Percentiles rank a stretch among this genome's conserved stretches.
These are phyloP conservation scores for Blastomyces emzantsi DNA, from an alignment of 2,329 filamentous ascomycete genomes.

Conservation along the genomic window DNA sequence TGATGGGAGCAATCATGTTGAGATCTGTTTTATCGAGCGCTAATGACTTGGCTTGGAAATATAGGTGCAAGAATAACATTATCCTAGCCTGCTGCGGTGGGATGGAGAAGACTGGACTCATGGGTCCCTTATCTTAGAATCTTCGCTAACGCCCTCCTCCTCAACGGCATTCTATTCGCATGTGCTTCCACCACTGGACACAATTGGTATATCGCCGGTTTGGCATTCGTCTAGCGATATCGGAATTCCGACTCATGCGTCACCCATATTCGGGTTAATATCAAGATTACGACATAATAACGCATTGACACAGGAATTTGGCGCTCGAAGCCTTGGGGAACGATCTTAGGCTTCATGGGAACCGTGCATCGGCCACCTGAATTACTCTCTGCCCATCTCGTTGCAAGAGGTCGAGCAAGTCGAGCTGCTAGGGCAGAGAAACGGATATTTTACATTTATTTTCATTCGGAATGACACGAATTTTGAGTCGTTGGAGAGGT, in stretches of 20 bases:
- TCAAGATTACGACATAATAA: no score
- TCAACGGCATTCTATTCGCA: background rate
- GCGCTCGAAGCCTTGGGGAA: background rate
- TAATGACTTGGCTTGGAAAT: background rate
- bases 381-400: background rate
- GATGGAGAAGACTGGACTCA: background rate
- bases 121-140: background rate
- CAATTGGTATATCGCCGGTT: no score
- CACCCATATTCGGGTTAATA: background rate
- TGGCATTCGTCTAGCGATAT: background rate
- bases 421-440: background rate
- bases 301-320: no score
- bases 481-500: background rate
- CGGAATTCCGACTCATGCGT: background rate
- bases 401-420: background rate
- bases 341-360: background rate
- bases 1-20: background rate
- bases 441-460: background rate
- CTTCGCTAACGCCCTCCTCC: background rate
- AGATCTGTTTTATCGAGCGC: background rate
- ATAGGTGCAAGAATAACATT: conserved; percentile 16
- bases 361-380: background rate
- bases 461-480: background rate
- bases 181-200: background rate
- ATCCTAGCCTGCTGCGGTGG: background rate